These are phyloP conservation scores for Anisogramma anomala DNA, from an alignment of 2,329 filamentous ascomycete genomes.

Conservation along the genomic window DNA sequence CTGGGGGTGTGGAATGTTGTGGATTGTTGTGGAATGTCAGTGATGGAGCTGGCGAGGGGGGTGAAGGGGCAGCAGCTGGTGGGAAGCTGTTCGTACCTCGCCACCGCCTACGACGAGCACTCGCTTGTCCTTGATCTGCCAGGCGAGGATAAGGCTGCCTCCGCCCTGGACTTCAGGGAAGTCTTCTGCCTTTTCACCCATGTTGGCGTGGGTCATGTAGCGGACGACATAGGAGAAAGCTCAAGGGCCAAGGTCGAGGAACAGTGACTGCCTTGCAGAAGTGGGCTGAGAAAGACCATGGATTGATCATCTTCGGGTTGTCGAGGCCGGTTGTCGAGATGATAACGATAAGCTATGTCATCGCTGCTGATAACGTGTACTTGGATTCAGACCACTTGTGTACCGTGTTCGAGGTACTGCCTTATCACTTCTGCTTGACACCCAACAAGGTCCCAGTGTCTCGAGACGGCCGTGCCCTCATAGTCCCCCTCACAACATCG, in stretches of 20 bases:
- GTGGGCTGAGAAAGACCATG: not conserved
- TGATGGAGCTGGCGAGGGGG: not conserved
- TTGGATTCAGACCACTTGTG: no score
- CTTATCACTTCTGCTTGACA: no score
- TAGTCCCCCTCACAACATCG: no score
- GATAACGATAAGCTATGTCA: slow-evolving; percentile 7
- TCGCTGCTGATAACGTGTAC: no score
- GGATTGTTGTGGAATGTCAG: no score
- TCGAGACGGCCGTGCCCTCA: no score
- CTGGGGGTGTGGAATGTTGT: slow-evolving; percentile 45
- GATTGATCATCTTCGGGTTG: not conserved
- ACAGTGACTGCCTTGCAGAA: not conserved
- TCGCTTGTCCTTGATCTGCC: slow-evolving; percentile 82
- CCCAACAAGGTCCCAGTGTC: no score
- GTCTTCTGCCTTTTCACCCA: slow-evolving; percentile 20
- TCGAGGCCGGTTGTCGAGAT: not conserved
- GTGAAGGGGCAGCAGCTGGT: not conserved
- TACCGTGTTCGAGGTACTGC: no score
- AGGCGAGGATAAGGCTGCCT: slow-evolving; percentile 86
- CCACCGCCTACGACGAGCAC: slow-evolving; percentile 91
- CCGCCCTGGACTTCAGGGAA: slow-evolving; percentile 81
- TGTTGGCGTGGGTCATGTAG: not conserved
- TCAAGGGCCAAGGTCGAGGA: not conserved
- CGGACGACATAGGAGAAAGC: not conserved
- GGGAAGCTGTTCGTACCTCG: slow-evolving; percentile 58